Conservation (phyloP, 441 rosid species). For the Kokia cookei region DNA sequence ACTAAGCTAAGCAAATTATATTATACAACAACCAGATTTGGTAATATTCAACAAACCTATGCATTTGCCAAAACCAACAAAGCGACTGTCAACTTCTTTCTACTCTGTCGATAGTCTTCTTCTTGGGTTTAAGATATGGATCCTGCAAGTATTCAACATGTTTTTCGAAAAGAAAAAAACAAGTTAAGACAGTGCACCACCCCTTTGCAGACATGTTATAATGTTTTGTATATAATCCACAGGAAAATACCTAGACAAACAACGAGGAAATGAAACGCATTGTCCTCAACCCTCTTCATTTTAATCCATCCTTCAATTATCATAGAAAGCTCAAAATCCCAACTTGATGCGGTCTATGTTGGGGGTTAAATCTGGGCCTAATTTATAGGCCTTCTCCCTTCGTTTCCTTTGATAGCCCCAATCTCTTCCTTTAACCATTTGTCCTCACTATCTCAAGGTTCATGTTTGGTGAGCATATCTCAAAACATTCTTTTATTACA, state of each 20-base stretch:
- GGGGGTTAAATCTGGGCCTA: background rate
- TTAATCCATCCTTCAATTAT: background rate
- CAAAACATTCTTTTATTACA: no score
- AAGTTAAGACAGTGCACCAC: background rate
- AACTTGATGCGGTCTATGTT: background rate
- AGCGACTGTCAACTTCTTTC: conserved; percentile 8
- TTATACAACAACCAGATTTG: background rate
- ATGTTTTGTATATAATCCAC: background rate
- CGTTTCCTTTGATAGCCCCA: conserved; percentile 6
- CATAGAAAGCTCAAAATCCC: background rate
- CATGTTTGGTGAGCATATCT: no score
- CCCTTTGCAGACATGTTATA: background rate
- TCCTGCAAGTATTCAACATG: conserved; percentile 22
- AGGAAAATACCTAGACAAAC: background rate
- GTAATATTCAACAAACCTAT: conserved; percentile 11
- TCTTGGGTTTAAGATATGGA: conserved; percentile 29
- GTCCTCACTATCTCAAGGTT: no score
- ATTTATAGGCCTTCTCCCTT: background rate
- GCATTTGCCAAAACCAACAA: background rate
- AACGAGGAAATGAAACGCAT: background rate
- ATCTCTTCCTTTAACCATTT: background rate
- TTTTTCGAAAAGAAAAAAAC: background rate
- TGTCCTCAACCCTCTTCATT: background rate
- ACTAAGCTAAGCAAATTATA: conserved; percentile 5
- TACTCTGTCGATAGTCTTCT: conserved; percentile 22